These are phyloP conservation scores for Pyronema omphalodes DNA, from an alignment of 495 filamentous ascomycete species.

Conservation along the genomic window DNA sequence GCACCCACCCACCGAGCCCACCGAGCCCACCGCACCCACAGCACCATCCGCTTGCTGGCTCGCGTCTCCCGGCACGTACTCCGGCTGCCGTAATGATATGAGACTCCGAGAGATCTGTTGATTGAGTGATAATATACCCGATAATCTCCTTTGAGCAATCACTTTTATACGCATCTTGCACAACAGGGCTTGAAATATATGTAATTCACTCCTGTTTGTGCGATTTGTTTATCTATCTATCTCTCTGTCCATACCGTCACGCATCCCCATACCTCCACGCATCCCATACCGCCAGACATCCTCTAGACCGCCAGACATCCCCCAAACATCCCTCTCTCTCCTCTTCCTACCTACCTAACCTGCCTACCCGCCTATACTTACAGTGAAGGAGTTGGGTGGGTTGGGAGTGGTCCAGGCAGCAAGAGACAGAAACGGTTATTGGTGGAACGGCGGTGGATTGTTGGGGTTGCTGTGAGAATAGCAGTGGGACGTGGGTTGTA, in stretches of 20 bases:
- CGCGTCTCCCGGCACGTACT: background rate
- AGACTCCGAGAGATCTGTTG: background rate
- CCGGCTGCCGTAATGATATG: background rate
- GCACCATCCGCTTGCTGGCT: background rate
- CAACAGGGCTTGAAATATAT: background rate
- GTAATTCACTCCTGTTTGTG: background rate
- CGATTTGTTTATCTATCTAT: background rate
- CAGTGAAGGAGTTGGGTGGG: too few relatives aligned
- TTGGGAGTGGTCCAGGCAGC: background rate
- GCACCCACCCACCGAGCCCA: too few relatives aligned
- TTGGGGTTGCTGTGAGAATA: too few relatives aligned
- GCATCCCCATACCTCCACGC: background rate
- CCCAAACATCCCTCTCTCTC: background rate
- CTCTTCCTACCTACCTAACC: background rate
- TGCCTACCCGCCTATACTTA: too few relatives aligned
- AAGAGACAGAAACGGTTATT: too few relatives aligned
- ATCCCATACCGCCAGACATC: too few relatives aligned
- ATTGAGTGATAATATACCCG: too few relatives aligned
- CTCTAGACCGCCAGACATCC: background rate
- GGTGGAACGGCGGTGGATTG: too few relatives aligned
- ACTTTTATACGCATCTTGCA: background rate
- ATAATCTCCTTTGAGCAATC: too few relatives aligned
- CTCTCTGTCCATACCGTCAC: background rate
- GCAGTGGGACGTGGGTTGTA: too few relatives aligned
- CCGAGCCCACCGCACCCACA: too few relatives aligned